These are phyloP conservation scores for Gentiana straminea DNA, from an alignment of 257 asterid genomes.

Conservation along the genomic window DNA sequence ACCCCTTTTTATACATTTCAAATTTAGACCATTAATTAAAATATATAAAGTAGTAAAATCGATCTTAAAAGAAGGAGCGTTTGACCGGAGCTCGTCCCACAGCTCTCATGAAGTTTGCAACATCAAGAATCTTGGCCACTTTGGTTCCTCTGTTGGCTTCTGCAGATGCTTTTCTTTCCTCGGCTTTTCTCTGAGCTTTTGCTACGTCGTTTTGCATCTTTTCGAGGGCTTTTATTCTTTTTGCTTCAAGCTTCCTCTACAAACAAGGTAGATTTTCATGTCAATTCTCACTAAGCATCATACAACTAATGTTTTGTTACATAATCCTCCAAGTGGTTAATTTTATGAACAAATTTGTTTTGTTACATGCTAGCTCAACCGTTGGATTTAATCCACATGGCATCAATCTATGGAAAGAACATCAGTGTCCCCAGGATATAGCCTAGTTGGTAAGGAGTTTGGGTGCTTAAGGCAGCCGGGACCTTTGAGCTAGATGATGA, in stretches of 20 bases:
- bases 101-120: conserved; percentile 77
- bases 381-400: too few species aligned
- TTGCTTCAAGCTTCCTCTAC: conserved; percentile 91
- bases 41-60: not conserved
- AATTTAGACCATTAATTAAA: not conserved
- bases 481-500: too few species aligned
- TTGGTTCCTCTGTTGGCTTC: conserved; percentile 91
- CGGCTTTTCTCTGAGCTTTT: conserved; percentile 83
- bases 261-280: not conserved
- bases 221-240: conserved; percentile 73
- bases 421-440: too few species aligned
- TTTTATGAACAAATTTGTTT: too few species aligned
- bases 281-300: conserved; percentile 3
- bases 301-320: not conserved
- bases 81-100: conserved; percentile 81
- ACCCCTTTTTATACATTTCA: not conserved
- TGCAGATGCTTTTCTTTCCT: conserved; percentile 84
- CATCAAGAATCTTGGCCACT: conserved; percentile 72
- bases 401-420: too few species aligned
- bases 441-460: too few species aligned
- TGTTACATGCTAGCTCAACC: too few species aligned
- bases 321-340: not conserved
- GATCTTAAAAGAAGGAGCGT: conserved; percentile 57
- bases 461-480: too few species aligned
- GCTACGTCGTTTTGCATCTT: conserved; percentile 91